Evolutionary conservation across 2,329 filamentous ascomycete species (phyloP).

Genomic region (Cytospora piceae): DNA sequence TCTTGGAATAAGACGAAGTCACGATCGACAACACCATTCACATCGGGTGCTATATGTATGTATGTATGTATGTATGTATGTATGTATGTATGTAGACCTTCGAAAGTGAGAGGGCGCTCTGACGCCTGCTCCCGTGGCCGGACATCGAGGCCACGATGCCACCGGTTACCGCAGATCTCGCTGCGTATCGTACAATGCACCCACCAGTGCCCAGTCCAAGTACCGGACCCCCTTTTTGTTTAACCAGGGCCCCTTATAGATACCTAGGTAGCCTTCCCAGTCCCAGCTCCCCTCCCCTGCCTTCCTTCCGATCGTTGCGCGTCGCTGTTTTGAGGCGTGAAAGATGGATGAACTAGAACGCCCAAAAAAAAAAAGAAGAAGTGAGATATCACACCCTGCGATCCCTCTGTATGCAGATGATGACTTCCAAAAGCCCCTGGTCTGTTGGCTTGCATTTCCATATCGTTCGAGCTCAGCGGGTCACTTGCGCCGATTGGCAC

Average conservation of each 20-base stretch:
- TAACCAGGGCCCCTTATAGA: constrained; percentile 7
- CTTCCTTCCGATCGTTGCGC: constrained; percentile 8
- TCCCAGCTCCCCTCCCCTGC: neutral
- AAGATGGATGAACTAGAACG: constrained; percentile 9
- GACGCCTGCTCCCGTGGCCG: neutral
- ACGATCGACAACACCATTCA: neutral
- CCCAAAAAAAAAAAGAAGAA: neutral
- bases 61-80: neutral
- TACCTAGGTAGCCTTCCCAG: neutral
- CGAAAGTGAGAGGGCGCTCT: neutral
- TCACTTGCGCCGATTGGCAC: neutral
- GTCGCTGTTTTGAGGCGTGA: constrained; percentile 13
- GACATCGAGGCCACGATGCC: constrained; percentile 6
- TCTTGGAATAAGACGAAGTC: constrained; percentile 5
- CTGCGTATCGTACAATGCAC: constrained; percentile 2
- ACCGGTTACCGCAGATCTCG: constrained; percentile 4
- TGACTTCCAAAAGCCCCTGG: neutral
- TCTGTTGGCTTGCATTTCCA: neutral
- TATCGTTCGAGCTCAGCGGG: neutral
- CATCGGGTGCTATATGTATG: neutral
- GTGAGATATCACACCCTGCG: neutral
- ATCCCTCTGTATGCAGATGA: neutral
- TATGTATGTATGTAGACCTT: constrained; percentile 1
- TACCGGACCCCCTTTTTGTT: constrained; percentile 2
- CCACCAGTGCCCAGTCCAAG: constrained; percentile 1